These are phyloP conservation scores for Chimonanthus praecox DNA, from an alignment of 164 flowering plant species.

Conservation along the genomic window DNA sequence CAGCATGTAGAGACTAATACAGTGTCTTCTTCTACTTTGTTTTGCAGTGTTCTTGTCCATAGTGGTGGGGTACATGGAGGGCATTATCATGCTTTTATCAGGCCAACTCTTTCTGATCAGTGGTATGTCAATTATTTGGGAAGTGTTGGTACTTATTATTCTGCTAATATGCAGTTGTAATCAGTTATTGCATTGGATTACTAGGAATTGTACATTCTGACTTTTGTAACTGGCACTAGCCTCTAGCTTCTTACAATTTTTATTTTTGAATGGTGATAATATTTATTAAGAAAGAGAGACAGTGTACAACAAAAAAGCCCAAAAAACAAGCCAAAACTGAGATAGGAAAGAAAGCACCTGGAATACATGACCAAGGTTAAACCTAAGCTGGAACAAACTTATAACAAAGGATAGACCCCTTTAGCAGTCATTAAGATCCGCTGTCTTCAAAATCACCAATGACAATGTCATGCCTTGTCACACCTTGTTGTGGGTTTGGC, in stretches of 20 bases:
- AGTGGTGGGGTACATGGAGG: slow-evolving; percentile 55
- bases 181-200: background rate
- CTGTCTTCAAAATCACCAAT: too few species aligned
- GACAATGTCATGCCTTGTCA: too few species aligned
- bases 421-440: too few species aligned
- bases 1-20: background rate
- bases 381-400: too few species aligned
- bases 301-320: too few species aligned
- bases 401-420: too few species aligned
- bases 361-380: too few species aligned
- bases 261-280: too few species aligned
- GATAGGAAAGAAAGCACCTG: too few species aligned
- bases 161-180: background rate
- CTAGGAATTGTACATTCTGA: background rate
- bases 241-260: background rate
- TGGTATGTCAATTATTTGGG: slow-evolving; percentile 23
- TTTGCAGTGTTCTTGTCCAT: slow-evolving; percentile 45
- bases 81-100: slow-evolving; percentile 42
- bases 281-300: too few species aligned
- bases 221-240: background rate
- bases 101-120: slow-evolving; percentile 43
- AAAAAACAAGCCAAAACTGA: too few species aligned
- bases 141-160: background rate
- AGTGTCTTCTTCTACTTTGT: slow-evolving; percentile 4
- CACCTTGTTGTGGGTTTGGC: background rate